Evolutionary conservation across 2,329 filamentous ascomycete genomes (phyloP), one percentile per base, ranked within the genome.

Genomic region (Rosellinia necatrix): DNA sequence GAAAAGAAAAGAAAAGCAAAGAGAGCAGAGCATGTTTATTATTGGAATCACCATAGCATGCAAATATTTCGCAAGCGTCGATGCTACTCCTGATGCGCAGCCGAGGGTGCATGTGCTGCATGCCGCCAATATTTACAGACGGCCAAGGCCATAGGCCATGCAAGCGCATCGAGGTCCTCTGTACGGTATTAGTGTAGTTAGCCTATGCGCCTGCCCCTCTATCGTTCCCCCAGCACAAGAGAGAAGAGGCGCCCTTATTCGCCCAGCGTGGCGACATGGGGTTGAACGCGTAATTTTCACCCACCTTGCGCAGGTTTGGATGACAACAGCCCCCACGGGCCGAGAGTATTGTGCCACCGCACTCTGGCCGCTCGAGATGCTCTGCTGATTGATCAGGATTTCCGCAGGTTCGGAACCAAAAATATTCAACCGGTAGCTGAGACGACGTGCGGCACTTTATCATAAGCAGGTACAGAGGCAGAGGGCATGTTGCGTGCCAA

Each of bases 341-440:
- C 50, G 34, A 34, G n/a, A 35, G 34, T 10, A 32, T 38, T 22
- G 56, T 59, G 53, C 38, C 17, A 53, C 53, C 38, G 34, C 57
- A 49, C n/a, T n/a, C n/a, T n/a, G n/a, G n/a, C n/a, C n/a, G n/a
- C n/a, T n/a, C 42, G 15, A 50, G 30, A 6, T 47, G 46, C 22
- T 30, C 32, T 38, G 30, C 32, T 47, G 38, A 53, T 59, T 57
- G 49, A 50, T 50, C 57, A 53, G 44, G 57, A 53, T 35, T 56
- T 50, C 49, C 57, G 48, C 57, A 59, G 47, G 21, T 27, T 56
- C 57, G 57, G 49, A 47, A 56, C 49, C 49, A 50, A 27, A 49
- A 35, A 15, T 42, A 46, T 25, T n/a, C n/a, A n/a, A n/a, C 30
- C 32, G 29, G n/a, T 49, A 19, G 37, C 41, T 47, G 32, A 46